These are phyloP conservation scores for Boletus rubropictus DNA, from an alignment of 768 basidiomycete species.

Conservation along the genomic window DNA sequence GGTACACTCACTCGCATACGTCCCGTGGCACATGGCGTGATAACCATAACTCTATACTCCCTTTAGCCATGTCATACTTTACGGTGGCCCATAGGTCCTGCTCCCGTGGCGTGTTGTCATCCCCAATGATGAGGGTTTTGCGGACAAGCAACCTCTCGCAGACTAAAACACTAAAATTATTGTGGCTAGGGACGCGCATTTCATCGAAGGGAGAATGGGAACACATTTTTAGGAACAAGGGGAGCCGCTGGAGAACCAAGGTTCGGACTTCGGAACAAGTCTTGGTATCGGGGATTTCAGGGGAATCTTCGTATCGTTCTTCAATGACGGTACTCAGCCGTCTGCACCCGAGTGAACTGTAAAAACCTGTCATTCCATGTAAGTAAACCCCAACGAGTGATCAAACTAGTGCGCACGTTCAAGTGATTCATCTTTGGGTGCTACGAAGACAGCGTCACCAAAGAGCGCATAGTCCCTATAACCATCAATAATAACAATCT, in stretches of 20 bases:
- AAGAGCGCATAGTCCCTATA: not conserved
- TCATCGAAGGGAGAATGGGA: not conserved
- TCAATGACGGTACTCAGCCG: not conserved
- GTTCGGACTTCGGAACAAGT: not conserved
- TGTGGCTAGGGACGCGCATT: not conserved
- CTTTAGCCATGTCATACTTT: not conserved
- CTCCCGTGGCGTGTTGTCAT: not conserved
- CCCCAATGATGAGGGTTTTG: not conserved
- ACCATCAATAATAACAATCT: not conserved
- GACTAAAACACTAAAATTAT: not conserved
- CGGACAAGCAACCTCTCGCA: not conserved
- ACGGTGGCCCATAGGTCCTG: not conserved
- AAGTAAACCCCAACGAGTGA: not conserved
- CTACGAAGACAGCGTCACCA: not conserved
- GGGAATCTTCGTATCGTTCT: not conserved
- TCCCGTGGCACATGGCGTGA: not conserved
- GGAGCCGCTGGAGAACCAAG: not conserved
- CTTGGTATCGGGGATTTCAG: not conserved
- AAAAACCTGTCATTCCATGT: not conserved
- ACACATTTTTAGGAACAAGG: not conserved
- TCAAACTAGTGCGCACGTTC: not conserved
- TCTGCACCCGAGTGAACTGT: not conserved
- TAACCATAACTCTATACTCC: not conserved
- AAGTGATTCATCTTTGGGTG: not conserved
- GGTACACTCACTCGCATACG: not conserved